phyloP scores from a whole-genome alignment of 148 eudicot genomes.

The Arbutus unedo region DNA sequence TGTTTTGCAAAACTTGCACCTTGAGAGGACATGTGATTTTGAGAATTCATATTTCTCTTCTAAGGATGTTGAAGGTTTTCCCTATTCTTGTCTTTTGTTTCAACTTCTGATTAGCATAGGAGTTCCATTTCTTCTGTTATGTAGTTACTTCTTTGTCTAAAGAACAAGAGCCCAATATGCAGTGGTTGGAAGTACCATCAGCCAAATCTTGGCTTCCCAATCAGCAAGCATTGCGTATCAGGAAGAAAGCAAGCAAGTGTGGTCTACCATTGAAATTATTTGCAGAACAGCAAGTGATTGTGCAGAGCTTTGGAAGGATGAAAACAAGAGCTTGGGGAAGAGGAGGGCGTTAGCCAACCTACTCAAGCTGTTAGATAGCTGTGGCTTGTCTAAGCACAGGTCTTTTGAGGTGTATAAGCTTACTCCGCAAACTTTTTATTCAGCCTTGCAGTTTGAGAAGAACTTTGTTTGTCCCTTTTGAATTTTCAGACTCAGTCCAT shows the following conservation, averaged over 20 bases:
- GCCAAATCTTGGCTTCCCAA: conserved; percentile 30
- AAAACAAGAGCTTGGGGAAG: conserved; percentile 58
- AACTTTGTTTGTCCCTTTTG: background rate
- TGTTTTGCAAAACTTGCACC: conserved; percentile 31
- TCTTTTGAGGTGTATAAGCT: conserved; percentile 38
- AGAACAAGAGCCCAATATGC: conserved; percentile 22
- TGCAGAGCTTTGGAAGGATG: conserved; percentile 71
- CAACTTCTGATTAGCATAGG: background rate
- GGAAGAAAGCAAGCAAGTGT: conserved; percentile 49
- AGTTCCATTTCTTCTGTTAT: conserved; percentile 10
- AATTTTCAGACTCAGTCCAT: background rate
- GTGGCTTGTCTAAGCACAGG: conserved; percentile 79
- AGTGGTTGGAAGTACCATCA: conserved; percentile 29
- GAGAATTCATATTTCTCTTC: conserved; percentile 18
- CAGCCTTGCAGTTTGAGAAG: background rate
- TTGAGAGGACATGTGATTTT: conserved; percentile 19
- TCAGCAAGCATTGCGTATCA: conserved; percentile 34
- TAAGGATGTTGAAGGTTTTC: conserved; percentile 34
- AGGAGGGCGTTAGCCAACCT: conserved; percentile 69
- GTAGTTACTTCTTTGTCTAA: background rate
- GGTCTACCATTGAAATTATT: conserved; percentile 50
- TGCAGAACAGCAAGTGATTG: conserved; percentile 56
- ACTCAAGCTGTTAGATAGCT: conserved; percentile 57
- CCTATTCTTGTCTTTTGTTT: background rate
- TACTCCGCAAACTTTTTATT: background rate